Evolutionary conservation across 768 basidiomycete genomes (phyloP).

Genomic region (Leccinum incarnatum): DNA sequence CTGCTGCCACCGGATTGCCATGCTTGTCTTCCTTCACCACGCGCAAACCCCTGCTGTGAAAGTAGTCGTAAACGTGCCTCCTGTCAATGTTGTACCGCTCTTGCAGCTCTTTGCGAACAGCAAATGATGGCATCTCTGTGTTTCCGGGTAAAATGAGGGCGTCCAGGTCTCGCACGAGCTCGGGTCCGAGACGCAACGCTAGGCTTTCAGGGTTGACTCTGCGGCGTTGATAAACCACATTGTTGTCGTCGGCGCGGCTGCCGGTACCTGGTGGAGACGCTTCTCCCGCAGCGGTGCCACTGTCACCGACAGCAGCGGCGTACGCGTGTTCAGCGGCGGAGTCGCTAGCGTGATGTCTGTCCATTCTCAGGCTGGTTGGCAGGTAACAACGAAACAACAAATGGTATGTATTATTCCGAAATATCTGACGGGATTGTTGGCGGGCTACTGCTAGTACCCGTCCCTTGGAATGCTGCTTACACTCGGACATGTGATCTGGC

Average conservation of each 20-base stretch:
- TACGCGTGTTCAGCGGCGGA: neutral
- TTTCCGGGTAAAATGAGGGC: conserved; percentile 66
- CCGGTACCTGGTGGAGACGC: conserved; percentile 17
- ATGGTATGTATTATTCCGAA: neutral
- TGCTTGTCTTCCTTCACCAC: conserved; percentile 66
- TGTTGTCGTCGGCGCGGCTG: conserved; percentile 7
- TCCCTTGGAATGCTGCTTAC: conserved; percentile 21
- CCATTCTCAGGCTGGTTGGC: conserved; percentile 13
- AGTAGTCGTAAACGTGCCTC: conserved; percentile 77
- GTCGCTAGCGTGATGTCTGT: neutral
- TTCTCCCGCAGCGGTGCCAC: neutral
- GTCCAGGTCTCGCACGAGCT: conserved; percentile 69
- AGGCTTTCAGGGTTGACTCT: conserved; percentile 68
- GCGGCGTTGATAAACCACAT: conserved; percentile 32
- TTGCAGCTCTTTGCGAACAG: conserved; percentile 67
- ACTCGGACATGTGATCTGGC: conserved; percentile 10
- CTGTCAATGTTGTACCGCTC: conserved; percentile 68
- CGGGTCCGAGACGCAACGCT: conserved; percentile 62
- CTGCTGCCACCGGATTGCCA: conserved; percentile 40
- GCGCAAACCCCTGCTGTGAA: conserved; percentile 60
- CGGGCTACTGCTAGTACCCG: neutral
- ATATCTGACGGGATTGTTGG: conserved; percentile 8
- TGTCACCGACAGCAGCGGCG: neutral
- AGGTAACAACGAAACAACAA: conserved; percentile 2
- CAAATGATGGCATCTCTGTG: conserved; percentile 72